A percentile compares a stretch with the other conserved stretches of the same genome.
Conservation (phyloP, 805 yeast genomes). For the Isabelozyma rhagii region DNA sequence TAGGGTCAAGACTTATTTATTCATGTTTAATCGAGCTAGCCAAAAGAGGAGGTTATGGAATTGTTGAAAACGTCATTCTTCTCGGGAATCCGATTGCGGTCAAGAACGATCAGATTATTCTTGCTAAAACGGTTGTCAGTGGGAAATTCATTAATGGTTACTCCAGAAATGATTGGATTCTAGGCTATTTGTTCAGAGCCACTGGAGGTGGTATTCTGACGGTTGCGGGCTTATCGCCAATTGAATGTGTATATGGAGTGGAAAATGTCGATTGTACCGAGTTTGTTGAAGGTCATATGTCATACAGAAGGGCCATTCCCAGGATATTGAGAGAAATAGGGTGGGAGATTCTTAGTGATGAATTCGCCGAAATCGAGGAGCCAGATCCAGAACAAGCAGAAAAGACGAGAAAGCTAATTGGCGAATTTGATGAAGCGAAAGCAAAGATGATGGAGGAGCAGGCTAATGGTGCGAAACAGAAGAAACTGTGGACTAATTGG, state of each 20-base stretch:
- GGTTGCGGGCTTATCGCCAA: slow-evolving; percentile 86
- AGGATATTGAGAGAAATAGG: slow-evolving; percentile 63
- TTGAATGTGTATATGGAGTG: slow-evolving; percentile 58
- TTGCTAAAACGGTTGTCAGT: slow-evolving; percentile 82
- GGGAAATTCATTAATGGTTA: slow-evolving; percentile 90
- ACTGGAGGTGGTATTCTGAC: slow-evolving; percentile 90
- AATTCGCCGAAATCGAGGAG: slow-evolving; percentile 92
- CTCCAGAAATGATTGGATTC: slow-evolving; percentile 91
- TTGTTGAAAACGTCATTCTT: slow-evolving; percentile 81
- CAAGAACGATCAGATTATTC: slow-evolving; percentile 69
- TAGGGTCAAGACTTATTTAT: slow-evolving; percentile 89
- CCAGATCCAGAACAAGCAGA: slow-evolving; percentile 87
- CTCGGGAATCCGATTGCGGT: slow-evolving; percentile 89
- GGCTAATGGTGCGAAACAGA: slow-evolving; percentile 16
- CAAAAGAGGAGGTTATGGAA: slow-evolving; percentile 78
- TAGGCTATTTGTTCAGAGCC: slow-evolving; percentile 92
- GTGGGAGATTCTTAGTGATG: slow-evolving; percentile 83
- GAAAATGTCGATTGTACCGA: slow-evolving; percentile 89
- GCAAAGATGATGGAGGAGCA: slow-evolving; percentile 51
- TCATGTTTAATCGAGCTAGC: slow-evolving; percentile 88
- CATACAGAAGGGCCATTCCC: slow-evolving; percentile 94
- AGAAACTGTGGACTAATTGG: slow-evolving; percentile 49
- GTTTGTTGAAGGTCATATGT: slow-evolving; percentile 91
- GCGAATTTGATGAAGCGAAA: slow-evolving; percentile 84
- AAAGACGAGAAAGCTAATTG: slow-evolving; percentile 75